phyloP scores from a whole-genome alignment of 2,329 filamentous ascomycete species.

The Aspergillus fructus region DNA sequence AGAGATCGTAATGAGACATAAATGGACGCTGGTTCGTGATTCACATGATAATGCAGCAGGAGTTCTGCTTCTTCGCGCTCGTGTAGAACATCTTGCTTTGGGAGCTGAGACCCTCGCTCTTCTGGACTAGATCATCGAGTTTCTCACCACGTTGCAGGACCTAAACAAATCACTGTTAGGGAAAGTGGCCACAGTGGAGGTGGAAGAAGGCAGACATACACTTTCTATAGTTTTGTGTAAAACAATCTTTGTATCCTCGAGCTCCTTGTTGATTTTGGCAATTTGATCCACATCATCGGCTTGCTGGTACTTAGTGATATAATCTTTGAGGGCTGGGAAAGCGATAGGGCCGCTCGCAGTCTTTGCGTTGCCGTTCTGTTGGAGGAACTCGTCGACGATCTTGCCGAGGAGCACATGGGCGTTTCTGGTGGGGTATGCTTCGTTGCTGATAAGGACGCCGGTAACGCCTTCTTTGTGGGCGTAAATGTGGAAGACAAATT shows the following conservation, averaged over 20 bases:
- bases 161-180: conserved; percentile 12
- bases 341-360: conserved; percentile 49
- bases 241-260: conserved; percentile 96
- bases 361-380: no score
- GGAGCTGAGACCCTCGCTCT: conserved; percentile 84
- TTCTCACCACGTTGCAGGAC: conserved; percentile 86
- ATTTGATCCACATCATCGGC: conserved; percentile 89
- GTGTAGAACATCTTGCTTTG: conserved; percentile 99
- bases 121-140: conserved; percentile 88
- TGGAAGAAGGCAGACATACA: not conserved
- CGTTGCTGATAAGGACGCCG: conserved; percentile 74
- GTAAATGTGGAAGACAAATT: conserved; percentile 68
- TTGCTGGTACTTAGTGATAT: conserved; percentile 78
- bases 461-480: conserved; percentile 68
- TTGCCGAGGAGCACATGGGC: conserved; percentile 87
- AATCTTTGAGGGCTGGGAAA: conserved; percentile 75
- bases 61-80: conserved; percentile 75
- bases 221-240: conserved; percentile 92
- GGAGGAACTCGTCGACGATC: no score
- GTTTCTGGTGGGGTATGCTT: conserved; percentile 72
- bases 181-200: no score
- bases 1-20: not conserved
- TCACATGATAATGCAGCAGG: conserved; percentile 70
- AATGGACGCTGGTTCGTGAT: conserved; percentile 4
- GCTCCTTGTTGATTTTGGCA: conserved; percentile 91